phyloP scores from a whole-genome alignment of 352 stramenopile genomes.

The Pythium brachiatum region DNA sequence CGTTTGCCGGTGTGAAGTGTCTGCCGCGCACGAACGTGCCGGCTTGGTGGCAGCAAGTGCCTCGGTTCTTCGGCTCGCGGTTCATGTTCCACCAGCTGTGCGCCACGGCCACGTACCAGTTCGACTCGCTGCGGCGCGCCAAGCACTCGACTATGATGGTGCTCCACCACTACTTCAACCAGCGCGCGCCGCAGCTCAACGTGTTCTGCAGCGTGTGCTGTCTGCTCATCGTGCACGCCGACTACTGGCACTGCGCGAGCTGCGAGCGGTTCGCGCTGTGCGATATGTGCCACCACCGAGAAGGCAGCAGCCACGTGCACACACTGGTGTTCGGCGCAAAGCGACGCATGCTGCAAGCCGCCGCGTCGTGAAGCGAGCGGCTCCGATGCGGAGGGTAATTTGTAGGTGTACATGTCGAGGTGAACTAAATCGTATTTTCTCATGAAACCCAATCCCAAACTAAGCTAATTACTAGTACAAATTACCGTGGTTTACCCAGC shows the following conservation, averaged over 20 bases:
- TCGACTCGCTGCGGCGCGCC: constrained; percentile 81
- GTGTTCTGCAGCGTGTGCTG: constrained; percentile 76
- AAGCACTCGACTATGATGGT: constrained; percentile 91
- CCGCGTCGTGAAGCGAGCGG: not conserved
- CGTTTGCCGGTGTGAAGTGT: constrained; percentile 13
- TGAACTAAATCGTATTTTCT: not conserved
- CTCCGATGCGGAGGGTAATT: not conserved
- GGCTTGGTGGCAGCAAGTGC: constrained; percentile 53
- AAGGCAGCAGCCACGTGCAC: constrained; percentile 47
- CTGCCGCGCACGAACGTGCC: constrained; percentile 42
- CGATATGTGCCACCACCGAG: constrained; percentile 59
- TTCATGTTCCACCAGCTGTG: constrained; percentile 90
- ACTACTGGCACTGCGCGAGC: constrained; percentile 58
- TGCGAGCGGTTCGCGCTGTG: constrained; percentile 68
- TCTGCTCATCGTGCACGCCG: constrained; percentile 70
- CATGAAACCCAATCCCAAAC: not conserved
- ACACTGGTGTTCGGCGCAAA: constrained; percentile 43
- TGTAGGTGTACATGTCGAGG: not conserved
- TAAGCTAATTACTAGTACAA: not conserved
- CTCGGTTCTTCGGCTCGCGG: constrained; percentile 77
- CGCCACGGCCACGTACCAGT: constrained; percentile 74
- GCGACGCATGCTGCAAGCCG: not conserved
- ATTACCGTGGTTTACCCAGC: not conserved
- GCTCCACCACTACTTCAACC: constrained; percentile 82
- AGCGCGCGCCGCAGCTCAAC: constrained; percentile 63